Conservation (phyloP, 2,329 filamentous ascomycete genomes). For the Xylariales sp. region DNA sequence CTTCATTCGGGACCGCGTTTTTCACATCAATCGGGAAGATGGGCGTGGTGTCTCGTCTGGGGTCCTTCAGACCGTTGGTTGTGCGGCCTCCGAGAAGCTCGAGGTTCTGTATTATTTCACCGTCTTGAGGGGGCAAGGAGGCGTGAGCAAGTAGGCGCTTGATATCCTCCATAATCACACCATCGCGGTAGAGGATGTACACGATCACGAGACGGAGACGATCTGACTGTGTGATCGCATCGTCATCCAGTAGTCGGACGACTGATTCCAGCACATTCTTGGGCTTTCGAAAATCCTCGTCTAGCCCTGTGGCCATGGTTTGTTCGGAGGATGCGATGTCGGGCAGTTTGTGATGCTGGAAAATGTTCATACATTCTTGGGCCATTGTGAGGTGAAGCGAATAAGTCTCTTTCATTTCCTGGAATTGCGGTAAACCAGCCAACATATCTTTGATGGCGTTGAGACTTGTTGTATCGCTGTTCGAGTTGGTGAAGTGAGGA, state of each 20-base stretch:
- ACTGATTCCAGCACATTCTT: conserved; percentile 85
- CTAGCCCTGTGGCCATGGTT: conserved; percentile 82
- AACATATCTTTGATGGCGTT: conserved; percentile 97
- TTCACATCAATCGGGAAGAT: conserved; percentile 67
- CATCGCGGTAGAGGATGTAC: conserved; percentile 82
- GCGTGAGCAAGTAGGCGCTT: conserved; percentile 81
- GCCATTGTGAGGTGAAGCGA: conserved; percentile 95
- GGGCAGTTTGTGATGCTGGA: conserved; percentile 76
- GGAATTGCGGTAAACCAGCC: conserved; percentile 88
- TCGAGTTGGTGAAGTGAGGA: conserved; percentile 79
- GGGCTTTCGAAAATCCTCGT: conserved; percentile 87
- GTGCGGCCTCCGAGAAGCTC: conserved; percentile 75
- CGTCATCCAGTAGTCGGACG: conserved; percentile 83
- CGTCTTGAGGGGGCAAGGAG: conserved; percentile 68
- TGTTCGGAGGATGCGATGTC: conserved; percentile 89
- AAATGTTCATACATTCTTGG: conserved; percentile 92
- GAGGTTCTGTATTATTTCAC: conserved; percentile 69
- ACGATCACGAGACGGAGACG: conserved; percentile 80
- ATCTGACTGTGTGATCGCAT: conserved; percentile 65
- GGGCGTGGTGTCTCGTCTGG: conserved; percentile 57
- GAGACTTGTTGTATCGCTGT: conserved; percentile 66
- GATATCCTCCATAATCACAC: conserved; percentile 78
- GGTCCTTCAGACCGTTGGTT: conserved; percentile 68
- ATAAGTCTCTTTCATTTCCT: conserved; percentile 92
- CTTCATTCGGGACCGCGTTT: conserved; percentile 56